Conservation (phyloP, 257 asterid species). For the Ocimum tenuiflorum region DNA sequence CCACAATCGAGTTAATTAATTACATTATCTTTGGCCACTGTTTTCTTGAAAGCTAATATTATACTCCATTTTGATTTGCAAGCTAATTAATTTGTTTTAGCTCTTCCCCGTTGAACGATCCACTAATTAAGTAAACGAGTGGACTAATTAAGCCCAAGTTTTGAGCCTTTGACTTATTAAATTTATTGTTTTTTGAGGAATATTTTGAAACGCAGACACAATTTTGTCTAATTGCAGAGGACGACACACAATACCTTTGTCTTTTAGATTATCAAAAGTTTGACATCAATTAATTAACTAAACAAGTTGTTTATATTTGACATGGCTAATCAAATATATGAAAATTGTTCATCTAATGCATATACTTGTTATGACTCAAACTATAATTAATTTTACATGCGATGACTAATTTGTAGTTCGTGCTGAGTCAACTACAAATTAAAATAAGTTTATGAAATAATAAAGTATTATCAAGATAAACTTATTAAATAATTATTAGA, state of each 20-base stretch:
- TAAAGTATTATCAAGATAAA: too few species aligned
- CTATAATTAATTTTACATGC: too few species aligned
- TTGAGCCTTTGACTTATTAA: slow-evolving; percentile 6
- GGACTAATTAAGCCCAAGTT: slow-evolving; percentile 5
- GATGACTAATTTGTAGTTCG: too few species aligned
- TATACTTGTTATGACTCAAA: too few species aligned
- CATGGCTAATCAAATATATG: too few species aligned
- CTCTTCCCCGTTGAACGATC: slow-evolving; percentile 27
- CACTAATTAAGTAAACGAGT: slow-evolving; percentile 27
- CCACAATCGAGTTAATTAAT: slow-evolving; percentile 3
- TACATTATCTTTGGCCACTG: slow-evolving; percentile 11
- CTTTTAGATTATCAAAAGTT: neutral
- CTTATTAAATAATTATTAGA: too few species aligned
- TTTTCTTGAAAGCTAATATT: neutral
- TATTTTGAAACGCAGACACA: slow-evolving; percentile 10
- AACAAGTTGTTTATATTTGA: too few species aligned
- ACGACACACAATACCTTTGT: neutral
- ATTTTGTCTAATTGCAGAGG: slow-evolving; percentile 20
- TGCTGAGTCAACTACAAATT: too few species aligned
- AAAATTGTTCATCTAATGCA: too few species aligned
- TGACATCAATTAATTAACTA: too few species aligned
- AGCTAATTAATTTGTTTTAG: slow-evolving; percentile 9
- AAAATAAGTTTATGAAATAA: too few species aligned
- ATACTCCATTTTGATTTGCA: neutral
- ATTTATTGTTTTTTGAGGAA: neutral